phyloP scores from a whole-genome alignment of 2,329 filamentous ascomycete genomes.

The Pseudocercospora cruenta region DNA sequence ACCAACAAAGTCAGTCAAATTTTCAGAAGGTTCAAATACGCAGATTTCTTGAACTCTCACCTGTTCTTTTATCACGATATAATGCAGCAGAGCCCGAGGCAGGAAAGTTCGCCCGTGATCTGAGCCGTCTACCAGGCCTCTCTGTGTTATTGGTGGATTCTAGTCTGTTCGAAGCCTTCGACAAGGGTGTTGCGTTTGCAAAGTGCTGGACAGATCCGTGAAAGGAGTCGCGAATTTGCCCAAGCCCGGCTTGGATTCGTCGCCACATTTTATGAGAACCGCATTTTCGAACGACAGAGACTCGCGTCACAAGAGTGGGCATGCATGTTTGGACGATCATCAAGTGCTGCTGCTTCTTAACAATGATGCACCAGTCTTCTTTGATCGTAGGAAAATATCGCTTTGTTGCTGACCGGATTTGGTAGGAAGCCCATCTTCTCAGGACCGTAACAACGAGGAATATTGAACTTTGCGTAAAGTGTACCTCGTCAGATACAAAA shows the following conservation, averaged over 20 bases:
- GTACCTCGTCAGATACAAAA: neutral
- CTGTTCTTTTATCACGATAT: neutral
- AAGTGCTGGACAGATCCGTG: neutral
- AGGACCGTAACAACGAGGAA: too few relatives aligned
- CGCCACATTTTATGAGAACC: neutral
- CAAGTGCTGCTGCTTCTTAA: neutral
- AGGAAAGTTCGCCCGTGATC: neutral
- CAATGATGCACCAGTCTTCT: neutral
- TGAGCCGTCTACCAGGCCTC: neutral
- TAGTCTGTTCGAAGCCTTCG: too few relatives aligned
- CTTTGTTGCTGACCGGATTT: neutral
- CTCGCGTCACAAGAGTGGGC: neutral
- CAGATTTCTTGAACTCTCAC: neutral
- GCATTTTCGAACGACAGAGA: neutral
- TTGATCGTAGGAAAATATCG: neutral
- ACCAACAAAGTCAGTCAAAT: neutral
- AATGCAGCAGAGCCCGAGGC: neutral
- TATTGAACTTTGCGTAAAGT: neutral
- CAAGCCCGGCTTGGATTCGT: neutral
- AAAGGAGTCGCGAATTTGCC: neutral
- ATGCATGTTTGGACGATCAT: neutral
- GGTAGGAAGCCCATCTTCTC: neutral
- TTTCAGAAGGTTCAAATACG: neutral
- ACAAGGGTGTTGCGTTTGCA: too few relatives aligned
- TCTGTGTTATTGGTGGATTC: too few relatives aligned